Conservation (phyloP, 192 early-diverging fungal species). For the Coemansia sp. region DNA sequence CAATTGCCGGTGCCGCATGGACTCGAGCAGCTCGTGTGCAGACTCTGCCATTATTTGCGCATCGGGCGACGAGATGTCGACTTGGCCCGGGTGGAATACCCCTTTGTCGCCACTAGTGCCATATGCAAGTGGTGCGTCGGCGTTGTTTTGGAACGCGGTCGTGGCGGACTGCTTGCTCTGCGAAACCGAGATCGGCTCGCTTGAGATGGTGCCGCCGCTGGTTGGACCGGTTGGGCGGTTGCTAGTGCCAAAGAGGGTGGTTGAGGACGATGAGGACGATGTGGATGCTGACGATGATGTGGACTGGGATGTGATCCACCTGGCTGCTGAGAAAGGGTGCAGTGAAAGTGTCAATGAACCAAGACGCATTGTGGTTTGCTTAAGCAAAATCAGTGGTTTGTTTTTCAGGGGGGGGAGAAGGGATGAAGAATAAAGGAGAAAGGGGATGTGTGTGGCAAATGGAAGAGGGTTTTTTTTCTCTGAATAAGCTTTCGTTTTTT, state of each 20-base stretch:
- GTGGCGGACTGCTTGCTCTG: background rate
- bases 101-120: too few species aligned
- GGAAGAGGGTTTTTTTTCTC: background rate
- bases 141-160: background rate
- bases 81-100: background rate
- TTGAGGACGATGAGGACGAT: background rate
- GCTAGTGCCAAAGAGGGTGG: background rate
- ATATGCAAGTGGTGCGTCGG: background rate
- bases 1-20: constrained; percentile 24
- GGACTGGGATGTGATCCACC: background rate
- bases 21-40: constrained; percentile 32
- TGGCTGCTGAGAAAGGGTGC: constrained; percentile 1
- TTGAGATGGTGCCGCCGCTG: background rate
- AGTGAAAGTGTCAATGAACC: constrained; percentile 2
- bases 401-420: background rate
- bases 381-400: background rate
- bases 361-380: constrained; percentile 6
- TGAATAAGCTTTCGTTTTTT: background rate
- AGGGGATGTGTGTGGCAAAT: background rate
- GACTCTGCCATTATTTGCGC: constrained; percentile 14
- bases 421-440: background rate
- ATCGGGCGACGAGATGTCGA: background rate
- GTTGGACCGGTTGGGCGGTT: background rate
- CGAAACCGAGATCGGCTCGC: background rate
- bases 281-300: background rate